These are phyloP conservation scores for Hericium coralloides DNA, from an alignment of 768 basidiomycete species.

Conservation along the genomic window DNA sequence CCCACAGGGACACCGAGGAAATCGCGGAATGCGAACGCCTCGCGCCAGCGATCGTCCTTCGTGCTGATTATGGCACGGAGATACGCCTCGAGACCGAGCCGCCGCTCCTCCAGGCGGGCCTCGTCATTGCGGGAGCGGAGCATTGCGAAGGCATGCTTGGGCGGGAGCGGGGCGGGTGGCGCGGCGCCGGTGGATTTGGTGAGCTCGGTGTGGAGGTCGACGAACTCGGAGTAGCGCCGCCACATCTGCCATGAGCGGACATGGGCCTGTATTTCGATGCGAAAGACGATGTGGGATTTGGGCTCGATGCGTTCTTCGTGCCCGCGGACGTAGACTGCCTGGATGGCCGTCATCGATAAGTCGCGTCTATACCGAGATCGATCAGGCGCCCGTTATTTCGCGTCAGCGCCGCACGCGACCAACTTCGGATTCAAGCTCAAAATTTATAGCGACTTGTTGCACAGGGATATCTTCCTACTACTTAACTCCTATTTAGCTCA, in stretches of 20 bases:
- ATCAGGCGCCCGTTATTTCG: neutral
- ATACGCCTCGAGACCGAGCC: conserved; percentile 70
- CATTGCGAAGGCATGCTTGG: conserved; percentile 72
- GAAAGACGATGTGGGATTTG: conserved; percentile 76
- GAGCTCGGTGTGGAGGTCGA: conserved; percentile 76
- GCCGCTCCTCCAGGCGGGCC: conserved; percentile 68
- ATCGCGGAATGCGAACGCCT: conserved; percentile 67
- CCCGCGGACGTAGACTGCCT: conserved; percentile 61
- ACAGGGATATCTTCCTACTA: too few relatives aligned
- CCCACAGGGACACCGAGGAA: conserved; percentile 82
- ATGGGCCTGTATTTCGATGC: conserved; percentile 77
- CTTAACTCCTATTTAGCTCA: too few relatives aligned
- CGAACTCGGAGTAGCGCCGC: conserved; percentile 93
- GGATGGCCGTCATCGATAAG: conserved; percentile 57
- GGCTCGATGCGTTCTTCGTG: conserved; percentile 62
- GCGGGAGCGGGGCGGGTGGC: conserved; percentile 75
- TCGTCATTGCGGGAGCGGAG: conserved; percentile 49
- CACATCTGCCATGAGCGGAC: conserved; percentile 92
- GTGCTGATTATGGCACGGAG: conserved; percentile 77
- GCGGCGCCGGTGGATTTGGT: conserved; percentile 68
- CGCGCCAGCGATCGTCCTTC: conserved; percentile 79
- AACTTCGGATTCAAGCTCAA: too few relatives aligned
- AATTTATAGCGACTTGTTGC: too few relatives aligned
- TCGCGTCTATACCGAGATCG: too few relatives aligned
- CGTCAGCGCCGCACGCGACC: neutral